Base-by-base conservation (phyloP, 176 grass and related monocot genomes). In the Cymbopogon citratus region DNA sequence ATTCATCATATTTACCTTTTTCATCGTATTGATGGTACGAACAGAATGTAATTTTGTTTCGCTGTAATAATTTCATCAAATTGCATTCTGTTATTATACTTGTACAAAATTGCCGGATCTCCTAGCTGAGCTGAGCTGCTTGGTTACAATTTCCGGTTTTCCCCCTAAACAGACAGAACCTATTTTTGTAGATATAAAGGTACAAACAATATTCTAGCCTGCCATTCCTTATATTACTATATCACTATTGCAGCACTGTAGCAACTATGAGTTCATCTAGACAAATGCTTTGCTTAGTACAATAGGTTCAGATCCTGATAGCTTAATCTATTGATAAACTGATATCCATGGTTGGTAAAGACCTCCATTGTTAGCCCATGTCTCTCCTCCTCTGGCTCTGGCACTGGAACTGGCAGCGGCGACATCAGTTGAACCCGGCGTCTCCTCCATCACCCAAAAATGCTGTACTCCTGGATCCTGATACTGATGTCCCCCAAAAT, bases 351-450 rank as follows among this genome's bases (percentile, higher is more conserved):
- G 52, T 57, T 23, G 52, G 21, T 57, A 23, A 57, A 57, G 52
- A 23, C 21, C 52, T n/a, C 52, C 21, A 23, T 2, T 57, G 52
- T 57, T 23, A n/a, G 52, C 19, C 51, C 51, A 56, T 56, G 51
- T n/a, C 19, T 19, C 19, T 56, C 51, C 16, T 1, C 18, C 51
- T 56, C 51, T 56, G 7, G 49, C n/a, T n/a, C n/a, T n/a, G n/a
- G n/a, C 73, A 86, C 66, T 74, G 43, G 60, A n/a, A n/a, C n/a
- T n/a, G n/a, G 31, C 77, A 35, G 25, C 3, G 51, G 19, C 51
- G 19, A 56, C 7, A 54, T 21, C 51, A 54, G 51, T 21, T 54
- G 19, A 38, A 68, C 33, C 34, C 66, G 19, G 19, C 9, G 4
- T 1, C 36, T 5, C 5, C 43, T 70, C 38, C 68, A 26, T 44